A percentile compares a stretch with the other conserved stretches of the same genome.
Conservation (phyloP, 371 early-diverging fungal genomes). For the Haplosporangium sp. region DNA sequence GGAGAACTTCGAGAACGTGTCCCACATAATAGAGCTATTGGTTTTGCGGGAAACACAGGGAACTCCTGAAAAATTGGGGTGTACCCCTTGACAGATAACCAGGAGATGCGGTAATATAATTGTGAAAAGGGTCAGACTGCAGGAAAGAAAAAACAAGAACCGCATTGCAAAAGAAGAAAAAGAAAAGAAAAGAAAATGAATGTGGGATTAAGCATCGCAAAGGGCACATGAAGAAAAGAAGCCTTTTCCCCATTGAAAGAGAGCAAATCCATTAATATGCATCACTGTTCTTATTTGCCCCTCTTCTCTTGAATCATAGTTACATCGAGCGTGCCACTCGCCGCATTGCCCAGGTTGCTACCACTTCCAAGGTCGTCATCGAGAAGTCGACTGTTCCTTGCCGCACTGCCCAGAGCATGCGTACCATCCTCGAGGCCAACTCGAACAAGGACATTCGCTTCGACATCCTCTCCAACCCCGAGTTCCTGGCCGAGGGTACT, state of each 20-base stretch:
- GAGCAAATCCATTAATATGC: neutral
- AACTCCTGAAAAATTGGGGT: too few relatives aligned
- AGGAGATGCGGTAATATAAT: too few relatives aligned
- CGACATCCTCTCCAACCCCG: constrained; percentile 95
- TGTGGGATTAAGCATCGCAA: neutral
- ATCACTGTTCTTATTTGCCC: neutral
- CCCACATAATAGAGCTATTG: too few relatives aligned
- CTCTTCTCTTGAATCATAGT: constrained; percentile 48
- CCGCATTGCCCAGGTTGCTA: constrained; percentile 89
- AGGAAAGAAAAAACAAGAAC: too few relatives aligned
- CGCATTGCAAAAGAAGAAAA: neutral
- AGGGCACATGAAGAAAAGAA: neutral
- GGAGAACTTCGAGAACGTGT: too few relatives aligned
- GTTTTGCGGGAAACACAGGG: too few relatives aligned
- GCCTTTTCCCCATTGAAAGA: neutral
- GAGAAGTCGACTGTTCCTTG: constrained; percentile 98
- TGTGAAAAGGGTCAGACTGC: too few relatives aligned
- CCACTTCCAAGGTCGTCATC: constrained; percentile 88
- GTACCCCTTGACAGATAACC: too few relatives aligned
- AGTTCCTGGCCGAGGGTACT: constrained; percentile 97
- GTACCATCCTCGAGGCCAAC: constrained; percentile 89
- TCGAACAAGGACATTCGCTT: constrained; percentile 78
- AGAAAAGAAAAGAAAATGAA: neutral
- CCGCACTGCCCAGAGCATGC: constrained; percentile 91
- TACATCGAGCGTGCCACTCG: constrained; percentile 90